These are phyloP conservation scores for Tardiomyces depauwii DNA, from an alignment of 1,139 yeast genomes.

Conservation along the genomic window DNA sequence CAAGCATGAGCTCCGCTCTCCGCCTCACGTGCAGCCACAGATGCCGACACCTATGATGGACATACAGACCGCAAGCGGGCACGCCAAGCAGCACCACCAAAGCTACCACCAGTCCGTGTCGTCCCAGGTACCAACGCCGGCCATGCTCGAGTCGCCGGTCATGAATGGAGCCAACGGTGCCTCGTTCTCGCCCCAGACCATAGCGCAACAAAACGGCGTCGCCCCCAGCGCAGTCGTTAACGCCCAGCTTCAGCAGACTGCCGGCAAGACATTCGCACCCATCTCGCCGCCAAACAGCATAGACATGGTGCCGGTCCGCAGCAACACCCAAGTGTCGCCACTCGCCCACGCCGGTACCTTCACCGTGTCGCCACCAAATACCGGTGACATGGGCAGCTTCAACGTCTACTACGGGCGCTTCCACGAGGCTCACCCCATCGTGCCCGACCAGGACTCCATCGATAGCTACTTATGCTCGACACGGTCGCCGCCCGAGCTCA, in stretches of 20 bases:
- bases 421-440: not conserved
- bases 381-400: not conserved
- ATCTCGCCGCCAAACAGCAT: not conserved
- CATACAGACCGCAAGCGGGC: no score
- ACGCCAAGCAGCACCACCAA: not conserved
- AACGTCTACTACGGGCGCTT: not conserved
- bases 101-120: not conserved
- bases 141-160: not conserved
- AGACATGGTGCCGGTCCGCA: not conserved
- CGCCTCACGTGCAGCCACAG: no score
- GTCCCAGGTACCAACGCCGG: not conserved
- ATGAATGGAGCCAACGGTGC: not conserved
- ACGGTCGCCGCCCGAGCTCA: not conserved
- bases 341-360: not conserved
- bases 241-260: not conserved
- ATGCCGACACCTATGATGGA: no score
- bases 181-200: not conserved
- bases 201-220: no score
- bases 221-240: not conserved
- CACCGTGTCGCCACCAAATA: not conserved
- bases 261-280: not conserved
- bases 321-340: not conserved
- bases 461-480: not conserved
- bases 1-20: no score
- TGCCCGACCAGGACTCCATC: not conserved